Conservation (phyloP, 228 moss, liverwort and hornwort species). For the Sphagnum magellanicum region DNA sequence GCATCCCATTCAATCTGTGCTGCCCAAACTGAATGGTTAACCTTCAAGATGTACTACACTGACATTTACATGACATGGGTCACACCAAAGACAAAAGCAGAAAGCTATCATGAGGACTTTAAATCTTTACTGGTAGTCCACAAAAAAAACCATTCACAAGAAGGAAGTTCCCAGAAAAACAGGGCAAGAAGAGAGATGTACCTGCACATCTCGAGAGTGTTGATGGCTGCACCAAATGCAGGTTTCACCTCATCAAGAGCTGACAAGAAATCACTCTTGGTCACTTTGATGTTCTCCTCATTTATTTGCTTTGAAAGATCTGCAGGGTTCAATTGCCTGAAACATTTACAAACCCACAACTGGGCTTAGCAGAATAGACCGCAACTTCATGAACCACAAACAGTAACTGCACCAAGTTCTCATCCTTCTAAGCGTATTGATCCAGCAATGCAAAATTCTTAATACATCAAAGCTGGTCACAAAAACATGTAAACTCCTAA, state of each 20-base stretch:
- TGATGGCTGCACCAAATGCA: constrained; percentile 78
- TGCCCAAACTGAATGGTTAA: constrained; percentile 3
- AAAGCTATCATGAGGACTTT: too few relatives aligned
- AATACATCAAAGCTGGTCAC: background rate
- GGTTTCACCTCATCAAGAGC: constrained; percentile 74
- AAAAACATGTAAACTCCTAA: background rate
- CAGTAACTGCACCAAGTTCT: too few relatives aligned
- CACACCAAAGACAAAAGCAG: too few relatives aligned
- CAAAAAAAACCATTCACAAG: background rate
- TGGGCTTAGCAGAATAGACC: too few relatives aligned
- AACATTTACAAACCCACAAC: constrained; percentile 3
- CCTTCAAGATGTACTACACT: too few relatives aligned
- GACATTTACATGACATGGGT: too few relatives aligned
- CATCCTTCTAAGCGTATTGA: too few relatives aligned
- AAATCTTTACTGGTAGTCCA: too few relatives aligned
- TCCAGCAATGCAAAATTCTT: background rate
- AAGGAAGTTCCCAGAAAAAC: background rate
- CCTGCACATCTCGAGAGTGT: constrained; percentile 81
- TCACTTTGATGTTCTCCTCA: constrained; percentile 80
- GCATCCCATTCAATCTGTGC: constrained; percentile 72
- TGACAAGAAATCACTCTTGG: constrained; percentile 51
- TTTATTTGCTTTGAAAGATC: constrained; percentile 71
- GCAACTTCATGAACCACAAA: too few relatives aligned
- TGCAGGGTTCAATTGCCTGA: constrained; percentile 60
- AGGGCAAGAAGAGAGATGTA: constrained; percentile 6